Evolutionary conservation across 345 rosid species (phyloP).

Genomic region (Eucalyptus tenuipes): DNA sequence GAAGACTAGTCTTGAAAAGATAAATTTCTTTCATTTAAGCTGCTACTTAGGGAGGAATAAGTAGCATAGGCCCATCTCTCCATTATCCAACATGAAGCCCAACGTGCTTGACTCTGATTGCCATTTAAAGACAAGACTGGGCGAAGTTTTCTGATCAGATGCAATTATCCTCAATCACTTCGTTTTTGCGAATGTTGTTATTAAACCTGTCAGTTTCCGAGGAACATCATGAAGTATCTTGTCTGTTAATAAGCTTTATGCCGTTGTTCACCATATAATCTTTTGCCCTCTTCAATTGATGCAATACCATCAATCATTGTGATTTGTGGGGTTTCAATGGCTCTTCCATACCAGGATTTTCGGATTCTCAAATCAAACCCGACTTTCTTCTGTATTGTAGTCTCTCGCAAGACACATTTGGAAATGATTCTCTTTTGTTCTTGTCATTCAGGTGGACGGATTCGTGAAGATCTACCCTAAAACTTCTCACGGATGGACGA

Average conservation of each 20-base stretch:
- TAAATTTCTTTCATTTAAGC: background rate
- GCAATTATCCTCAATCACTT: background rate
- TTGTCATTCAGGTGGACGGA: slow-evolving; percentile 28
- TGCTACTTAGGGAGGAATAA: background rate
- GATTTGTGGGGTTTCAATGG: background rate
- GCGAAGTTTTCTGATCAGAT: background rate
- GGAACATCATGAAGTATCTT: background rate
- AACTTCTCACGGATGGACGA: slow-evolving; percentile 63
- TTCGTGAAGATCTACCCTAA: slow-evolving; percentile 65
- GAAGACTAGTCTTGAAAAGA: background rate
- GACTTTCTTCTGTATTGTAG: background rate
- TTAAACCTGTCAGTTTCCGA: background rate
- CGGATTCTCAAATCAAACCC: background rate
- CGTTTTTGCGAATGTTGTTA: background rate
- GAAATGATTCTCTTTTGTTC: background rate
- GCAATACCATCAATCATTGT: background rate
- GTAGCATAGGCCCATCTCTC: background rate
- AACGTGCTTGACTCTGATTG: background rate
- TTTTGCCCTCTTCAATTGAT: background rate
- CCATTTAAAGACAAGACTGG: background rate
- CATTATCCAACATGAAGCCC: background rate
- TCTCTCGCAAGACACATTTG: background rate
- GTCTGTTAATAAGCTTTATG: background rate
- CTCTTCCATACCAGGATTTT: background rate
- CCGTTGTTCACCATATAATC: background rate